phyloP scores from a whole-genome alignment of 768 basidiomycete genomes.

The Hericium coralloides region DNA sequence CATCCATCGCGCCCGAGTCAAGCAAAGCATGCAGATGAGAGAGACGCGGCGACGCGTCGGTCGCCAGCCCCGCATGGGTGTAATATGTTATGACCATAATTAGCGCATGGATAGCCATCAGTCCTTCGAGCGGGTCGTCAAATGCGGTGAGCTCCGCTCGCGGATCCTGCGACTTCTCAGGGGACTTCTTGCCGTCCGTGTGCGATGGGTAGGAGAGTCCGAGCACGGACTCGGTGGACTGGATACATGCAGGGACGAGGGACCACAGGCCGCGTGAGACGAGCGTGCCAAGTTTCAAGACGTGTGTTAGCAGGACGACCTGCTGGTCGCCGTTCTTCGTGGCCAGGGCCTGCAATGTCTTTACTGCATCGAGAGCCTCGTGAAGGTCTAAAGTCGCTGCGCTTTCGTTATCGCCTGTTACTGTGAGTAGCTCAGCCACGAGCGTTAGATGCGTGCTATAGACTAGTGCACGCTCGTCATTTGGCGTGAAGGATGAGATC shows the following conservation, averaged over 20 bases:
- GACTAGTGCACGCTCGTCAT: slow-evolving; percentile 42
- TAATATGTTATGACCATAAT: slow-evolving; percentile 53
- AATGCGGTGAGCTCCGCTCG: slow-evolving; percentile 18
- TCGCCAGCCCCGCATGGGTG: slow-evolving; percentile 47
- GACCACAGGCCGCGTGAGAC: slow-evolving; percentile 48
- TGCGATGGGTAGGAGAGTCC: slow-evolving; percentile 26
- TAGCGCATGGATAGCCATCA: slow-evolving; percentile 50
- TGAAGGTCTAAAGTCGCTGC: slow-evolving; percentile 17
- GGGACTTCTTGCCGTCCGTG: slow-evolving; percentile 2
- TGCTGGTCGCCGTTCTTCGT: slow-evolving; percentile 27
- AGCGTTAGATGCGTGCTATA: slow-evolving; percentile 50
- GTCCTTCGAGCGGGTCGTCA: slow-evolving; percentile 26
- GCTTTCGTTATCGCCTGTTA: not conserved
- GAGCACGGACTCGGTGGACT: slow-evolving; percentile 40
- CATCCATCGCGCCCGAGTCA: slow-evolving; percentile 44
- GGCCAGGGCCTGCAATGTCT: slow-evolving; percentile 25
- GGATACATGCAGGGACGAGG: slow-evolving; percentile 38
- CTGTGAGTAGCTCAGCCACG: slow-evolving; percentile 29
- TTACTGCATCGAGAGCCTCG: slow-evolving; percentile 24
- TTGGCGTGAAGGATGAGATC: slow-evolving; percentile 33
- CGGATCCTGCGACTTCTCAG: not conserved
- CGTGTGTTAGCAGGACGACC: slow-evolving; percentile 40
- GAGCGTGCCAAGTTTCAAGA: slow-evolving; percentile 50
- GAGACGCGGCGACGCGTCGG: slow-evolving; percentile 41
- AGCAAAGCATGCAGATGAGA: slow-evolving; percentile 56